Conservation (phyloP, 2,329 filamentous ascomycete species). For the Ophiostoma novo-ulmi region DNA sequence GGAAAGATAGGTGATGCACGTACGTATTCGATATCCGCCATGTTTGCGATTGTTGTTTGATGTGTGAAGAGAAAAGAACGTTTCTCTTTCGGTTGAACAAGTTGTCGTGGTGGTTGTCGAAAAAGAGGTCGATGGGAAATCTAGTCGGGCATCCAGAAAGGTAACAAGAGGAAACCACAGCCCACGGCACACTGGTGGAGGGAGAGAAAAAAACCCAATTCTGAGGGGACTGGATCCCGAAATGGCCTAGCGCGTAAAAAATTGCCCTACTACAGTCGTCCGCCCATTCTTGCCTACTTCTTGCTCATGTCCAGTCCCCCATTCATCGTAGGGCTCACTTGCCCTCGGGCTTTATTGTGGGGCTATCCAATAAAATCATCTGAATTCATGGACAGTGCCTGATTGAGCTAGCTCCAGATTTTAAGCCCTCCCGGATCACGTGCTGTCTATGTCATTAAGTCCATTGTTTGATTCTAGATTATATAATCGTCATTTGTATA, state of each 20-base stretch:
- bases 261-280: constrained; percentile 16
- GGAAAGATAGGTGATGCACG: constrained; percentile 22
- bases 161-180: constrained; percentile 10
- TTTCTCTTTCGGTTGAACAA: constrained; percentile 25
- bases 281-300: background rate
- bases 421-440: background rate
- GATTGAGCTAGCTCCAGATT: background rate
- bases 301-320: background rate
- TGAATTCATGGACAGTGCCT: background rate
- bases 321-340: constrained; percentile 19
- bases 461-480: background rate
- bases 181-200: constrained; percentile 14
- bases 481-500: background rate
- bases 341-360: constrained; percentile 8
- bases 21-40: constrained; percentile 60
- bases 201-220: constrained; percentile 13
- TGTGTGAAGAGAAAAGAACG: constrained; percentile 20
- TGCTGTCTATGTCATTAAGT: background rate
- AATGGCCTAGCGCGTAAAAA: constrained; percentile 14
- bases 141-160: background rate
- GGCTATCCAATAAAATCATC: constrained; percentile 4
- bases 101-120: constrained; percentile 21
- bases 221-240: background rate
- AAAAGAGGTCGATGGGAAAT: constrained; percentile 17
- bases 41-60: constrained; percentile 50